Evolutionary conservation across 2,329 filamentous ascomycete genomes (phyloP).

Genomic region (Fusarium sp.): DNA sequence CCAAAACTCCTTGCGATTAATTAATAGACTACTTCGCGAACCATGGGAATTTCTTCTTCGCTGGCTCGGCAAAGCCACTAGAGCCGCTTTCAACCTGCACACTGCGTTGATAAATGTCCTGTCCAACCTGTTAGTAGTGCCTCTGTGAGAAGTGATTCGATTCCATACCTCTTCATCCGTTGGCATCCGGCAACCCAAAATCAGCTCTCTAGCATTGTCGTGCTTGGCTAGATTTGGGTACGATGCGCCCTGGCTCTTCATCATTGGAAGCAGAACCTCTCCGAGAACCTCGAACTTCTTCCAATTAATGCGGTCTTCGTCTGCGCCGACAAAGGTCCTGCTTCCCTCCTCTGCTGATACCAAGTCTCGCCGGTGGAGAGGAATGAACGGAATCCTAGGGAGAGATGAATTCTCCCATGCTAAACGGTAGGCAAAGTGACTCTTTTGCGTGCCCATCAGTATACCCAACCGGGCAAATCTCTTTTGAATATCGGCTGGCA

Average conservation of each 20-base stretch:
- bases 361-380: slow-evolving; percentile 87
- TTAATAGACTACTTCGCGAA: slow-evolving; percentile 61
- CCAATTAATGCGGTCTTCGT: slow-evolving; percentile 89
- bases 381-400: slow-evolving; percentile 93
- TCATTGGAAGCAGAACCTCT: slow-evolving; percentile 89
- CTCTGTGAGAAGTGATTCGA: not conserved
- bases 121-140: slow-evolving; percentile 41
- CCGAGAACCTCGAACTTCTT: slow-evolving; percentile 97
- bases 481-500: slow-evolving; percentile 78
- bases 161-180: slow-evolving; percentile 88
- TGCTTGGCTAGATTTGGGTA: slow-evolving; percentile 79
- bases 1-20: slow-evolving; percentile 45
- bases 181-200: slow-evolving; percentile 84
- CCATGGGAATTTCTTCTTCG: slow-evolving; percentile 76
- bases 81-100: slow-evolving; percentile 67
- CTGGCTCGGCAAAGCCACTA: slow-evolving; percentile 59
- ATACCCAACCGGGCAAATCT: slow-evolving; percentile 90
- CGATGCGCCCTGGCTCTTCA: slow-evolving; percentile 88
- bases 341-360: slow-evolving; percentile 94
- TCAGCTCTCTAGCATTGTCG: slow-evolving; percentile 77
- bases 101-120: slow-evolving; percentile 75
- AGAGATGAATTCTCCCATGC: slow-evolving; percentile 96
- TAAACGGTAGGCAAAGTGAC: slow-evolving; percentile 93
- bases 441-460: slow-evolving; percentile 92
- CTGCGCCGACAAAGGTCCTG: slow-evolving; percentile 82